These are phyloP conservation scores for Parascedosporium putredinis DNA, from an alignment of 2,329 filamentous ascomycete genomes.

Conservation along the genomic window DNA sequence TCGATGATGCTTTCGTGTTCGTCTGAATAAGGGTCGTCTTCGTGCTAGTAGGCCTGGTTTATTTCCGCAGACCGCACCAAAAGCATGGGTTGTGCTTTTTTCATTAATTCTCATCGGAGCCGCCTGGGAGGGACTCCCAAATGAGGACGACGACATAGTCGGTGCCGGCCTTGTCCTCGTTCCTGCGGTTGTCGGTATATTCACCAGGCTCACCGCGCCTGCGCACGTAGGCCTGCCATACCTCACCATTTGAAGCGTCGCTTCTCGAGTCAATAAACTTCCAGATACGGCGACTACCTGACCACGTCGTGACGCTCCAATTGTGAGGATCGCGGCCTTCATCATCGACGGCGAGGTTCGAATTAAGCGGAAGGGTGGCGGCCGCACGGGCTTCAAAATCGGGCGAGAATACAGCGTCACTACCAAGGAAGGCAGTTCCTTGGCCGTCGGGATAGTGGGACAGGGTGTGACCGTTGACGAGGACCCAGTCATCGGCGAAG, in stretches of 20 bases:
- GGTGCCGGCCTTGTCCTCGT: slow-evolving; percentile 17
- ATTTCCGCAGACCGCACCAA: too few species aligned
- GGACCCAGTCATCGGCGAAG: slow-evolving; percentile 35
- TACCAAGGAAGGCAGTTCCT: slow-evolving; percentile 2
- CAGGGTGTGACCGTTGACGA: slow-evolving; percentile 36
- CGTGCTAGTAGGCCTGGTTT: too few species aligned
- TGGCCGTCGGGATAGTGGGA: slow-evolving; percentile 28
- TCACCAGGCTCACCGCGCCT: slow-evolving; percentile 13
- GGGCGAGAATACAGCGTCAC: background rate
- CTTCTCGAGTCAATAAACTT: slow-evolving; percentile 17
- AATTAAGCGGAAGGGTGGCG: background rate
- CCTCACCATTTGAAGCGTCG: slow-evolving; percentile 13
- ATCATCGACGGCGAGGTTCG: slow-evolving; percentile 4
- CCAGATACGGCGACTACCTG: slow-evolving; percentile 19
- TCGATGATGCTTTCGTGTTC: too few species aligned
- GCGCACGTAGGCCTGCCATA: slow-evolving; percentile 24
- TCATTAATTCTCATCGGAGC: background rate
- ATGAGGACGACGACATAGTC: slow-evolving; percentile 23
- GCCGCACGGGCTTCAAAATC: slow-evolving; percentile 1
- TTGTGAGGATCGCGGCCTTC: slow-evolving; percentile 3
- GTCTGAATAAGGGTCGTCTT: too few species aligned
- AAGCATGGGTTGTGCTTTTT: too few species aligned
- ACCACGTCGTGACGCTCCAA: slow-evolving; percentile 15
- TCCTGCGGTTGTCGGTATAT: slow-evolving; percentile 9
- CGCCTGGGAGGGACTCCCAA: slow-evolving; percentile 15